Conservation (phyloP, 2,329 filamentous ascomycete genomes). For the Conoideocrella luteorostrata region DNA sequence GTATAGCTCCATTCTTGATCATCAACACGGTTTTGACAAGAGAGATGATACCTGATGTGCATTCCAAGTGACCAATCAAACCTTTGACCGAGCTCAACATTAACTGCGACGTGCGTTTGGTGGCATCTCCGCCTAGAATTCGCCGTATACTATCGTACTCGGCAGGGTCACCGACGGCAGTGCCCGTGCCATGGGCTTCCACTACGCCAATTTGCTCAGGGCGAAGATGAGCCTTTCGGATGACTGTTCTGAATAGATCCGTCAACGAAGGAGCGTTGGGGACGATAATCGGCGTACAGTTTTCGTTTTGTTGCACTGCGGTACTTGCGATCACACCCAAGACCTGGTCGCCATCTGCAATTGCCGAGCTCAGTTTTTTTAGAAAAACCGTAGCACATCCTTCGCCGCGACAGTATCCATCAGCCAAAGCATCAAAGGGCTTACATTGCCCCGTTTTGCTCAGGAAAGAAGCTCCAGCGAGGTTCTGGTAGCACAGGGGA, state of each 20-base stretch:
- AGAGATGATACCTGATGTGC: constrained; percentile 21
- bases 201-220: constrained; percentile 73
- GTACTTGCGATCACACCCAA: constrained; percentile 68
- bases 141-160: constrained; percentile 66
- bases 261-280: constrained; percentile 72
- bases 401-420: constrained; percentile 79
- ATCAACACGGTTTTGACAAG: constrained; percentile 26
- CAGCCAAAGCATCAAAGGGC: constrained; percentile 39
- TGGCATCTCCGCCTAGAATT: constrained; percentile 26
- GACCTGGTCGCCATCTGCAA: constrained; percentile 68
- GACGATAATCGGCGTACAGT: constrained; percentile 77
- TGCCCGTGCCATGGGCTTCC: constrained; percentile 85
- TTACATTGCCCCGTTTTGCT: constrained; percentile 10
- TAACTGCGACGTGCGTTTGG: background rate
- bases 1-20: constrained; percentile 19
- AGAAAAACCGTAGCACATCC: constrained; percentile 68
- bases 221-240: constrained; percentile 65
- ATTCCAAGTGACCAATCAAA: constrained; percentile 56
- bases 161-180: constrained; percentile 73
- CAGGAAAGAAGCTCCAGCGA: constrained; percentile 35
- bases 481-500: constrained; percentile 16
- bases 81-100: constrained; percentile 43
- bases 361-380: constrained; percentile 70
- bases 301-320: constrained; percentile 74
- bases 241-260: constrained; percentile 61